A percentile compares a stretch with the other conserved stretches of the same genome.
Conservation (phyloP, 176 grass and related monocot genomes). For the Bonia amplexicaulis region DNA sequence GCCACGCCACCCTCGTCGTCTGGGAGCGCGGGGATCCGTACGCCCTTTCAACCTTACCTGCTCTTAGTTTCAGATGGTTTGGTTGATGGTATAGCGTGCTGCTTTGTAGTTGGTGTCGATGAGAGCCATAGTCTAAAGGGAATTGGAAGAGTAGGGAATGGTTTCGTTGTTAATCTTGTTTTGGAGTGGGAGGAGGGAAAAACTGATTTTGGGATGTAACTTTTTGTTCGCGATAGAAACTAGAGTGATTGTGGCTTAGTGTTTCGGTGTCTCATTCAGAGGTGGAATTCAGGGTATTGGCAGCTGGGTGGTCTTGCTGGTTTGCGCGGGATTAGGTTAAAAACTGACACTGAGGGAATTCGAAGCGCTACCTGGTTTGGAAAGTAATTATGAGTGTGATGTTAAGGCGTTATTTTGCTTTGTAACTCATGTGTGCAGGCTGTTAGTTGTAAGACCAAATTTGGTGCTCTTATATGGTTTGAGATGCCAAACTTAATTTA, state of each 20-base stretch:
- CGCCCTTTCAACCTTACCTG: not conserved
- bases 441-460: conserved; percentile 11
- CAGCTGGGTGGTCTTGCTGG: not conserved
- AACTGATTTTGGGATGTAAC: not conserved
- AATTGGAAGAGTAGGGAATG: not conserved
- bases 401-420: not conserved
- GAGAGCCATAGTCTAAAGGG: not conserved
- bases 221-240: not conserved
- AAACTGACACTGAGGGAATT: not conserved
- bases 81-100: not conserved
- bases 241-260: not conserved
- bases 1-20: conserved; percentile 60
- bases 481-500: conserved; percentile 7
- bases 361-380: not conserved
- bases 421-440: not conserved
- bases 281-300: not conserved
- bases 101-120: not conserved
- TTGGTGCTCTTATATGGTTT: not conserved
- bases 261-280: not conserved
- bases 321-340: conserved; percentile 17
- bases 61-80: conserved; percentile 2
- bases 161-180: not conserved
- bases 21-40: conserved; percentile 87
- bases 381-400: not conserved
- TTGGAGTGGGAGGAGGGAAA: not conserved